These are phyloP conservation scores for Ascodesmis nigricans DNA, from an alignment of 495 filamentous ascomycete genomes.

Conservation along the genomic window DNA sequence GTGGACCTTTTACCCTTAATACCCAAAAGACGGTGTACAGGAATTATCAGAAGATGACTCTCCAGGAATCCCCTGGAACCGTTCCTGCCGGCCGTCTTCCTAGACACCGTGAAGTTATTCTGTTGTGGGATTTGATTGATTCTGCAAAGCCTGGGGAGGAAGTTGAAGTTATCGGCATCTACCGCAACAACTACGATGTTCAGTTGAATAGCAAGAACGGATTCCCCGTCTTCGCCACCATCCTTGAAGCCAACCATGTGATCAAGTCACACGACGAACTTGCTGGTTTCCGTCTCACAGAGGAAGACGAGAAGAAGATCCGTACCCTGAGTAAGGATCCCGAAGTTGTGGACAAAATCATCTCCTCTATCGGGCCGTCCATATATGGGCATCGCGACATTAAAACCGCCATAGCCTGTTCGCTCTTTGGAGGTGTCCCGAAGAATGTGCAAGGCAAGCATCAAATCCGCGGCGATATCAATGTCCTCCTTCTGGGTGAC, in stretches of 20 bases:
- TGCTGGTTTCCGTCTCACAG: constrained; percentile 86
- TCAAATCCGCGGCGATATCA: constrained; percentile 90
- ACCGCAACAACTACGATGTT: constrained; percentile 95
- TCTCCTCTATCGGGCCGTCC: constrained; percentile 83
- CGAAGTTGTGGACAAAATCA: constrained; percentile 81
- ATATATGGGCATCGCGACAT: constrained; percentile 97
- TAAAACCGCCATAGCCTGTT: constrained; percentile 89
- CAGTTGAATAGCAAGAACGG: constrained; percentile 97
- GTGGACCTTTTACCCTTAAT: constrained; percentile 88
- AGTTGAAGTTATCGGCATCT: constrained; percentile 89
- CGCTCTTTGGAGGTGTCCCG: constrained; percentile 83
- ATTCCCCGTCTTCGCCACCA: constrained; percentile 95
- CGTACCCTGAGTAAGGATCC: constrained; percentile 69
- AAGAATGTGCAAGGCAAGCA: constrained; percentile 76
- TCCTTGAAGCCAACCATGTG: constrained; percentile 91
- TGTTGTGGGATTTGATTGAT: constrained; percentile 95
- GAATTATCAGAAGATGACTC: constrained; percentile 93
- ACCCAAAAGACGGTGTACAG: constrained; percentile 98
- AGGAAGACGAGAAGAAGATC: constrained; percentile 87
- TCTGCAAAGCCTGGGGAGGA: constrained; percentile 94
- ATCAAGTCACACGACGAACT: constrained; percentile 96
- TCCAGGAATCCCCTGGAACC: constrained; percentile 93
- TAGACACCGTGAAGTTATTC: constrained; percentile 80
- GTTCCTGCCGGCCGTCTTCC: constrained; percentile 92
- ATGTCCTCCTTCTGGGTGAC: constrained; percentile 87